Conservation (phyloP, 1,139 yeast genomes). For the Yamadazyma sp. region DNA sequence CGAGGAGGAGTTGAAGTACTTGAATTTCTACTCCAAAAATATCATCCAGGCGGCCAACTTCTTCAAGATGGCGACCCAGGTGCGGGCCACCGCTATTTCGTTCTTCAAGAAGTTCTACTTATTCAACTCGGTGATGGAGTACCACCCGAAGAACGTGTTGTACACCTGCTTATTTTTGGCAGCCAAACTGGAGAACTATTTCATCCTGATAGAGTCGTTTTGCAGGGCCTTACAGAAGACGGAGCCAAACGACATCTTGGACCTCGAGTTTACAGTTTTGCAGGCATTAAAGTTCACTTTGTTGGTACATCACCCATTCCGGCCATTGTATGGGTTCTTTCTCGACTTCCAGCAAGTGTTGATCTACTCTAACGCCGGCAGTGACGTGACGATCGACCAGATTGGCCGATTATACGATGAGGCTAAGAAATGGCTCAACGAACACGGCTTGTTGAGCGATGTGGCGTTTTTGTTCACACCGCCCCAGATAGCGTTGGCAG, state of each 20-base stretch:
- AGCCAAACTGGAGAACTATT: constrained; percentile 88
- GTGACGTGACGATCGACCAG: constrained; percentile 42
- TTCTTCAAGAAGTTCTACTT: constrained; percentile 82
- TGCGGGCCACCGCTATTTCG: constrained; percentile 78
- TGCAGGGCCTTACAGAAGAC: constrained; percentile 68
- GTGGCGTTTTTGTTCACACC: constrained; percentile 80
- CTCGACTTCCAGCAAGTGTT: constrained; percentile 77
- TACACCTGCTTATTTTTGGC: constrained; percentile 88
- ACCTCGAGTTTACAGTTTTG: constrained; percentile 74
- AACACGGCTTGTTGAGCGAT: constrained; percentile 68
- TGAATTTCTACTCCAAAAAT: constrained; percentile 70
- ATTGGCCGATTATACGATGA: constrained; percentile 62
- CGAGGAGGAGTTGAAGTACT: constrained; percentile 70
- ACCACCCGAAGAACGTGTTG: constrained; percentile 80
- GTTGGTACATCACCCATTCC: constrained; percentile 82
- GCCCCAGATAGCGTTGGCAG: constrained; percentile 92
- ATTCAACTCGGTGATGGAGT: constrained; percentile 77
- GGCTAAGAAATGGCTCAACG: constrained; percentile 64
- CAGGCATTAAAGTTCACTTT: constrained; percentile 78
- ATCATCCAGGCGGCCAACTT: constrained; percentile 55
- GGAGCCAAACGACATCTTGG: constrained; percentile 65
- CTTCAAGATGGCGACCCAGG: constrained; percentile 50
- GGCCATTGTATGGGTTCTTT: constrained; percentile 89
- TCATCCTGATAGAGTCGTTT: constrained; percentile 82
- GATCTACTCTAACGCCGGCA: constrained; percentile 34